Conservation (phyloP, 495 filamentous ascomycete genomes). For the Podospora pseudocomata region DNA sequence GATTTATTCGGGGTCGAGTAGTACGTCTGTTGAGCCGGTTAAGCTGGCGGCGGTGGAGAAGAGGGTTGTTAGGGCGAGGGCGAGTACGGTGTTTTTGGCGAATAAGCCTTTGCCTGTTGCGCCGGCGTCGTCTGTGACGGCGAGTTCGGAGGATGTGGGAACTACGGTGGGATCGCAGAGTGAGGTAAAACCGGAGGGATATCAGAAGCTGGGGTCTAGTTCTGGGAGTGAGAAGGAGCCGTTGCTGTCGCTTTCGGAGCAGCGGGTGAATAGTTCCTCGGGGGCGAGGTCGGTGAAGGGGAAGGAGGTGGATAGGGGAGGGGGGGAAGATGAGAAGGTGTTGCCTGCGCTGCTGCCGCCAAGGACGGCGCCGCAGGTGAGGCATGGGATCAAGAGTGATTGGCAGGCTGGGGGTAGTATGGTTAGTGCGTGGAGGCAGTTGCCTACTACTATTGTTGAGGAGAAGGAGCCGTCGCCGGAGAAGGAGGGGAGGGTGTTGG, state of each 20-base stretch:
- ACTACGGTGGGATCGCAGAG: not conserved
- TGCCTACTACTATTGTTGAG: conserved; percentile 29
- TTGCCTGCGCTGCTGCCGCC: conserved; percentile 11
- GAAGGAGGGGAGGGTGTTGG: not conserved
- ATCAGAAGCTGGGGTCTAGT: not conserved
- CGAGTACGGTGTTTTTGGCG: conserved; percentile 13
- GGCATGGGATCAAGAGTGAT: conserved; percentile 13
- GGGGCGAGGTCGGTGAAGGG: not conserved
- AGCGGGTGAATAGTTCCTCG: not conserved
- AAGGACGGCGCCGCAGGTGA: conserved; percentile 12
- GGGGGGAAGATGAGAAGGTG: conserved; percentile 6
- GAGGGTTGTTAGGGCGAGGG: conserved; percentile 9
- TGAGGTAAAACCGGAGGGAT: not conserved
- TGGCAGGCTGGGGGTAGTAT: not conserved
- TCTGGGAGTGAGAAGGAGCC: not conserved
- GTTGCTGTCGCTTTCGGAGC: not conserved
- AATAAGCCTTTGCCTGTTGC: conserved; percentile 19
- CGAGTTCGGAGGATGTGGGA: not conserved
- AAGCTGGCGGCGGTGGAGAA: not conserved
- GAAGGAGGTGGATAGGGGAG: not conserved
- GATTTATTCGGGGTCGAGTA: not conserved
- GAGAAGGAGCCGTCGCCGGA: conserved; percentile 30
- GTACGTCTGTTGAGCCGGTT: not conserved
- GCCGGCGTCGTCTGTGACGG: not conserved
- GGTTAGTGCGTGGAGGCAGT: conserved; percentile 1